phyloP scores from a whole-genome alignment of 441 rosid species.

The Macaranga tanarius region DNA sequence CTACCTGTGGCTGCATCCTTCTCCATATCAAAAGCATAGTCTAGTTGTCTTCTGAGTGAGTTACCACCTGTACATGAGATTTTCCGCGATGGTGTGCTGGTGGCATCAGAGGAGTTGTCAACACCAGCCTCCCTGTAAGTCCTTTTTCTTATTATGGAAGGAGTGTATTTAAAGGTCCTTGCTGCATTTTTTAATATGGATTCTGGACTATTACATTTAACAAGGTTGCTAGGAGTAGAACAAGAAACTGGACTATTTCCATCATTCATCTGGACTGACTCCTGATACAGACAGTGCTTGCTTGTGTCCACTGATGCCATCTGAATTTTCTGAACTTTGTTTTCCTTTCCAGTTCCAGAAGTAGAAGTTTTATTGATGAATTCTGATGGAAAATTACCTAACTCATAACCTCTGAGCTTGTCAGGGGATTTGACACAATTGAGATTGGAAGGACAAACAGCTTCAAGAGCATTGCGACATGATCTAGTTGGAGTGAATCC shows the following conservation, averaged over 20 bases:
- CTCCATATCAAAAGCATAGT: slow-evolving; percentile 19
- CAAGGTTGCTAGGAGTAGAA: slow-evolving; percentile 25
- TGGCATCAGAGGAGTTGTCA: not conserved
- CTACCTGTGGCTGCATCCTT: not conserved
- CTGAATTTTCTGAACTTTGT: not conserved
- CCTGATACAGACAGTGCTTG: not conserved
- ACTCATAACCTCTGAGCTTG: not conserved
- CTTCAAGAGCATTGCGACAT: not conserved
- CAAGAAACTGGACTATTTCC: slow-evolving; percentile 43
- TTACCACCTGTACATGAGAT: slow-evolving; percentile 5
- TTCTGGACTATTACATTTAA: slow-evolving; percentile 56
- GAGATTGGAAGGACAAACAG: not conserved
- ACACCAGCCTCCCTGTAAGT: slow-evolving; percentile 22
- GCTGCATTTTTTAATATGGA: slow-evolving; percentile 74
- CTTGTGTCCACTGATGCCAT: slow-evolving; percentile 2
- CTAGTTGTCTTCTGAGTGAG: slow-evolving; percentile 21
- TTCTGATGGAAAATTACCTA: not conserved
- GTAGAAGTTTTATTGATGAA: not conserved
- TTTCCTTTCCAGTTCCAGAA: slow-evolving; percentile 10
- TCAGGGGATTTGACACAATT: slow-evolving; percentile 1
- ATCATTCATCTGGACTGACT: slow-evolving; percentile 11
- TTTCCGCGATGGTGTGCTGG: not conserved
- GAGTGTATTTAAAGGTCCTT: slow-evolving; percentile 72
- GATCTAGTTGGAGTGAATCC: slow-evolving; percentile 4
- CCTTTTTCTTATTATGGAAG: slow-evolving; percentile 88